A percentile compares a stretch with the other conserved stretches of the same genome.
phyloP scores from a whole-genome alignment of 129 eudicot species.

The Lactuca sativa region DNA sequence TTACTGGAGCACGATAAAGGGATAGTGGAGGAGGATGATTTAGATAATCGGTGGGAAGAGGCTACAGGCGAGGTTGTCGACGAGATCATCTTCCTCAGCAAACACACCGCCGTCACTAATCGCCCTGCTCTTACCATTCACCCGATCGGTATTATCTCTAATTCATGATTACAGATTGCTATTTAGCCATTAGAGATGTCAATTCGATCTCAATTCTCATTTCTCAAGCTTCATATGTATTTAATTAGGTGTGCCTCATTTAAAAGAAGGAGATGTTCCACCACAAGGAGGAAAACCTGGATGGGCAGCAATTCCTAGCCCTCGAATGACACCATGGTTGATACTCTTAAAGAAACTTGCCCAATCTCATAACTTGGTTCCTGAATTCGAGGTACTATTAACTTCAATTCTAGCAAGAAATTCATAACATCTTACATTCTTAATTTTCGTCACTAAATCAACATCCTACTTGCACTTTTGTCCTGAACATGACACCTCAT shows the following conservation, averaged over 20 bases:
- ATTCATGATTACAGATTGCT: not conserved
- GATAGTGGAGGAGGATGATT: slow-evolving; percentile 78
- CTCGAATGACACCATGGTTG: slow-evolving; percentile 88
- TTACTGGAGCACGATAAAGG: slow-evolving; percentile 71
- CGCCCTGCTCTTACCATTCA: slow-evolving; percentile 91
- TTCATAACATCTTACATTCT: too few species aligned
- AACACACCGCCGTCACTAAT: slow-evolving; percentile 75
- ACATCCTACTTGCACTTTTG: too few species aligned
- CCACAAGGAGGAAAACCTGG: slow-evolving; percentile 96
- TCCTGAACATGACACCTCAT: too few species aligned
- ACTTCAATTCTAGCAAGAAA: not conserved
- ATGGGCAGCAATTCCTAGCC: slow-evolving; percentile 94
- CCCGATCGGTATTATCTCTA: slow-evolving; percentile 59
- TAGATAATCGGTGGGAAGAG: slow-evolving; percentile 81
- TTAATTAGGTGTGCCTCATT: slow-evolving; percentile 78
- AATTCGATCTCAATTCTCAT: not conserved
- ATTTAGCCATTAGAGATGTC: not conserved
- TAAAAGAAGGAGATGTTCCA: slow-evolving; percentile 76
- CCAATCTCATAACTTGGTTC: slow-evolving; percentile 60
- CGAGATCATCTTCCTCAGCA: slow-evolving; percentile 76
- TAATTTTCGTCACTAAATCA: too few species aligned
- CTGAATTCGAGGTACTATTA: slow-evolving; percentile 81
- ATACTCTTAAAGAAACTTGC: slow-evolving; percentile 73
- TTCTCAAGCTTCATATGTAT: not conserved
- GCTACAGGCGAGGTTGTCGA: slow-evolving; percentile 59